phyloP scores from a whole-genome alignment of 345 rosid species.

The Rhodomyrtus tomentosa region DNA sequence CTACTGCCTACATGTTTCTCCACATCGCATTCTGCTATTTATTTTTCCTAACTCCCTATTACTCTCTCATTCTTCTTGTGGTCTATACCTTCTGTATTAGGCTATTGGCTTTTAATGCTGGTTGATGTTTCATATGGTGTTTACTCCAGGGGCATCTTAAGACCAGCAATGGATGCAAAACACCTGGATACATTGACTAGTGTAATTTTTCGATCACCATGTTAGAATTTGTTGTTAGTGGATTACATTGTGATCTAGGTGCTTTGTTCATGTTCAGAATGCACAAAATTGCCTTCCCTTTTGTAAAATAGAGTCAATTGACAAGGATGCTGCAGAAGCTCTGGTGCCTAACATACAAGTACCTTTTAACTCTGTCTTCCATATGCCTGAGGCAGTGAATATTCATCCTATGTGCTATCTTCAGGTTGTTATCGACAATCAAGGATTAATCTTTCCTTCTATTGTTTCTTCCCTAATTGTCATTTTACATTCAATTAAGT shows the following conservation, averaged over 20 bases:
- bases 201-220: constrained; percentile 27
- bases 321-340: constrained; percentile 36
- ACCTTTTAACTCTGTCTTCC: constrained; percentile 62
- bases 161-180: constrained; percentile 72
- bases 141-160: constrained; percentile 67
- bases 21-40: background rate
- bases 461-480: background rate
- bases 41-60: background rate
- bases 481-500: constrained; percentile 1
- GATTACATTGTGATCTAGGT: background rate
- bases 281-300: constrained; percentile 59
- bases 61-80: background rate
- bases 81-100: background rate
- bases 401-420: constrained; percentile 36
- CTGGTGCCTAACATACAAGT: constrained; percentile 49
- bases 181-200: constrained; percentile 40
- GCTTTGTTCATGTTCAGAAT: constrained; percentile 43
- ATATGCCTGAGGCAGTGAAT: constrained; percentile 79
- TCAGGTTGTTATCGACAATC: background rate
- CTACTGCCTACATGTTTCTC: background rate
- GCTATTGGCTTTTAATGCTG: background rate
- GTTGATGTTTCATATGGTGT: background rate
- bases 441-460: background rate
- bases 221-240: constrained; percentile 1
- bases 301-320: constrained; percentile 63